Conservation (phyloP, 2,329 filamentous ascomycete genomes). For the Alternaria incomplexa region DNA sequence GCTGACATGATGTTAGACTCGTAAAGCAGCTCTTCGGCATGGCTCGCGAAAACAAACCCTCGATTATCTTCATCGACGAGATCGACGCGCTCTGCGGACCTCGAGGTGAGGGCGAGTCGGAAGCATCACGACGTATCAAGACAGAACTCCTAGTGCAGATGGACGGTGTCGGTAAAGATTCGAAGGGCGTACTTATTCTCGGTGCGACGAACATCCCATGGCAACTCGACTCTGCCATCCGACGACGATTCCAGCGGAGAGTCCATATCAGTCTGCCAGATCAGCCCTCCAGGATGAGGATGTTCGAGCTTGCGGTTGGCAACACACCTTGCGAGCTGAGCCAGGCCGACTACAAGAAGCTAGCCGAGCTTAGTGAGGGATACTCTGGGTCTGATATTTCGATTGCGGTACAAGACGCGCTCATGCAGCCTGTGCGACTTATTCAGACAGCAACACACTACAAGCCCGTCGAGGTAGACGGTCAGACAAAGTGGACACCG, state of each 20-base stretch:
- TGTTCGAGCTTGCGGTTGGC: conserved; percentile 96
- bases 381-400: conserved; percentile 96
- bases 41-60: conserved; percentile 96
- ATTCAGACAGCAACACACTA: conserved; percentile 98
- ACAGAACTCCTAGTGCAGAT: conserved; percentile 98
- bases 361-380: conserved; percentile 85
- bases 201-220: conserved; percentile 98
- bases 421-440: conserved; percentile 97
- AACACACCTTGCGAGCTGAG: conserved; percentile 86
- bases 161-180: conserved; percentile 98
- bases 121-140: conserved; percentile 96
- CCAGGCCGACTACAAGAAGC: conserved; percentile 75
- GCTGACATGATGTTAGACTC: conserved; percentile 62
- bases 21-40: conserved; percentile 98
- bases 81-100: conserved; percentile 96
- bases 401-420: conserved; percentile 92
- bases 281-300: conserved; percentile 81
- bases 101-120: conserved; percentile 91
- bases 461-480: conserved; percentile 81
- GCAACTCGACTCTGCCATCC: conserved; percentile 96
- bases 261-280: conserved; percentile 96
- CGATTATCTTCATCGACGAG: conserved; percentile 98
- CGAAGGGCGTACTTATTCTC: conserved; percentile 89
- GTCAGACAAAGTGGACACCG: conserved; percentile 74
- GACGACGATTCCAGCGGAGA: conserved; percentile 91